Percentiles rank a stretch among this genome's conserved stretches.
Evolutionary conservation across 345 rosid species (phyloP).

Genomic region (Hypericum perforatum): DNA sequence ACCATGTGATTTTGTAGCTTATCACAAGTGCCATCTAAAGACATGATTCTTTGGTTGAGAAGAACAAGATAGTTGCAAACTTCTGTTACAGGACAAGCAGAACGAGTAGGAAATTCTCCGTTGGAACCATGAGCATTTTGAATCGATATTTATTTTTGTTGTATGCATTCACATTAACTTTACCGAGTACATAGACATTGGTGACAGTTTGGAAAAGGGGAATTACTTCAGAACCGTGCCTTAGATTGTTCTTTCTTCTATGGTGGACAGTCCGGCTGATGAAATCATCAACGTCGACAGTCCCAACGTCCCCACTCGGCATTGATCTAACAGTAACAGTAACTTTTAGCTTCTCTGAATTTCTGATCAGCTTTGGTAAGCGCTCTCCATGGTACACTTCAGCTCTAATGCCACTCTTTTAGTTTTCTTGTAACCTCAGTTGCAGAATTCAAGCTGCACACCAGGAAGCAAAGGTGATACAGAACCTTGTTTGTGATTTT

Average conservation of each 20-base stretch:
- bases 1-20: no score
- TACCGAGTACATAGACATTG: no score
- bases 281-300: constrained; percentile 51
- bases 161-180: no score
- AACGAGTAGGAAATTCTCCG: no score
- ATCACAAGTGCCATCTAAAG: no score
- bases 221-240: no score
- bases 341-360: constrained; percentile 80
- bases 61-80: no score
- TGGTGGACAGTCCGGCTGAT: constrained; percentile 40
- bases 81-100: no score
- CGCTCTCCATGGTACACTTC: constrained; percentile 88
- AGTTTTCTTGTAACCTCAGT: constrained; percentile 44
- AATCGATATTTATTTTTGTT: no score
- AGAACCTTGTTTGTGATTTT: constrained; percentile 35
- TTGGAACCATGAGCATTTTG: no score
- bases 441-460: constrained; percentile 58
- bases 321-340: constrained; percentile 74
- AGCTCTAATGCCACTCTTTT: constrained; percentile 52
- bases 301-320: constrained; percentile 77
- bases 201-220: no score
- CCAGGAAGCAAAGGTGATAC: not conserved
- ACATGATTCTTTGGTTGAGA: no score
- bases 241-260: constrained; percentile 36
- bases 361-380: constrained; percentile 83